Percentiles rank a stretch among this genome's conserved stretches.
These are phyloP conservation scores for Nephelium lappaceum DNA, from an alignment of 345 rosid species.

Conservation along the genomic window DNA sequence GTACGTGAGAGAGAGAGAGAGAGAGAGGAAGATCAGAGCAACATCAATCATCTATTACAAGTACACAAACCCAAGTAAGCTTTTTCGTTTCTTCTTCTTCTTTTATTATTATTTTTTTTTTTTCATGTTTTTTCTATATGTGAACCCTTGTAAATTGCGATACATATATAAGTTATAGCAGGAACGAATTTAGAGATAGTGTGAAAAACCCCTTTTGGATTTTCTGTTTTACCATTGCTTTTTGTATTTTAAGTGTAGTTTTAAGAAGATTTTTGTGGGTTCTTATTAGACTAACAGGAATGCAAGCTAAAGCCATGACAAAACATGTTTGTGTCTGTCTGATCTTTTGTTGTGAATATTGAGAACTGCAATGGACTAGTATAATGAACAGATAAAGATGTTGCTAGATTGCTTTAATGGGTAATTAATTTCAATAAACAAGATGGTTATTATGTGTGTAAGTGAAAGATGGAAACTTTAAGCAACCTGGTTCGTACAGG, in stretches of 20 bases:
- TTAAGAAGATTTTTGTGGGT: background rate
- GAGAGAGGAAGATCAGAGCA: background rate
- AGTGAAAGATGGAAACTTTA: background rate
- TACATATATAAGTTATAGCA: too few species aligned
- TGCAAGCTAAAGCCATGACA: background rate
- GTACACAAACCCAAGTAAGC: background rate
- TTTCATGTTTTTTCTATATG: background rate
- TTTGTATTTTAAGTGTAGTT: background rate
- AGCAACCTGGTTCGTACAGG: background rate
- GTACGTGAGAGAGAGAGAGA: background rate
- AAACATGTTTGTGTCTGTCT: background rate
- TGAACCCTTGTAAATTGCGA: too few species aligned
- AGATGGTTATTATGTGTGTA: background rate
- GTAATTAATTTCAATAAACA: background rate
- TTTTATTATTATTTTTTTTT: background rate
- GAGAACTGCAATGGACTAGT: background rate
- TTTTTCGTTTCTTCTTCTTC: background rate
- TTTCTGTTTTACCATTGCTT: background rate
- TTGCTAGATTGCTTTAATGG: background rate
- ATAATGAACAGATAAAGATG: background rate
- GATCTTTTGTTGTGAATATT: background rate
- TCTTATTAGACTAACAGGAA: background rate
- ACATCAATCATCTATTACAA: background rate
- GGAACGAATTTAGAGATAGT: too few species aligned
- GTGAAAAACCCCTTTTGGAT: background rate